These are phyloP conservation scores for Streptanthus diversifolius DNA, from an alignment of 345 rosid genomes.

Conservation along the genomic window DNA sequence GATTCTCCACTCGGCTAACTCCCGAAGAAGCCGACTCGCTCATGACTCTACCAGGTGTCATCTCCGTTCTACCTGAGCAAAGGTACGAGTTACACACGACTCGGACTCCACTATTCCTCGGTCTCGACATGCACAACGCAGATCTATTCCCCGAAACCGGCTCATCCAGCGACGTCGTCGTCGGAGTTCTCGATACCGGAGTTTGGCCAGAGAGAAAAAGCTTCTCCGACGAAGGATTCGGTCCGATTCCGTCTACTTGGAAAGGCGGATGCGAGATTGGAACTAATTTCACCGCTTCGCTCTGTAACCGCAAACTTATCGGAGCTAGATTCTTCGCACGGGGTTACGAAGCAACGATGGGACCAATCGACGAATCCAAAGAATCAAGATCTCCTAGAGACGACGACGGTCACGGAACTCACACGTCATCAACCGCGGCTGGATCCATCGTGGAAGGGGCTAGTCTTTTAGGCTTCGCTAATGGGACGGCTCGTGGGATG, in stretches of 20 bases:
- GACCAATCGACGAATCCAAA: constrained; percentile 43
- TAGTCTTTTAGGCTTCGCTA: constrained; percentile 52
- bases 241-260: constrained; percentile 50
- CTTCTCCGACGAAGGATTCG: constrained; percentile 47
- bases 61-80: constrained; percentile 47
- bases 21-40: constrained; percentile 44
- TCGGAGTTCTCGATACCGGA: constrained; percentile 60
- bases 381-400: constrained; percentile 68
- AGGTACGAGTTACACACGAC: constrained; percentile 60
- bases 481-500: constrained; percentile 68
- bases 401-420: constrained; percentile 65
- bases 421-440: constrained; percentile 70
- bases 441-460: constrained; percentile 64
- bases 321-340: constrained; percentile 53
- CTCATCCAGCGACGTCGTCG: constrained; percentile 36
- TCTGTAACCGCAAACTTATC: constrained; percentile 58
- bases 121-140: constrained; percentile 36
- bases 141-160: constrained; percentile 37
- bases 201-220: constrained; percentile 62
- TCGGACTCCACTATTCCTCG: constrained; percentile 59
- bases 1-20: constrained; percentile 52
- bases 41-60: constrained; percentile 40
- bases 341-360: constrained; percentile 54
- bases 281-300: constrained; percentile 42
- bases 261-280: constrained; percentile 60